Evolutionary conservation across 148 eudicot genomes (phyloP), one percentile per base, ranked within the genome.

Genomic region (Rhododendron molle): DNA sequence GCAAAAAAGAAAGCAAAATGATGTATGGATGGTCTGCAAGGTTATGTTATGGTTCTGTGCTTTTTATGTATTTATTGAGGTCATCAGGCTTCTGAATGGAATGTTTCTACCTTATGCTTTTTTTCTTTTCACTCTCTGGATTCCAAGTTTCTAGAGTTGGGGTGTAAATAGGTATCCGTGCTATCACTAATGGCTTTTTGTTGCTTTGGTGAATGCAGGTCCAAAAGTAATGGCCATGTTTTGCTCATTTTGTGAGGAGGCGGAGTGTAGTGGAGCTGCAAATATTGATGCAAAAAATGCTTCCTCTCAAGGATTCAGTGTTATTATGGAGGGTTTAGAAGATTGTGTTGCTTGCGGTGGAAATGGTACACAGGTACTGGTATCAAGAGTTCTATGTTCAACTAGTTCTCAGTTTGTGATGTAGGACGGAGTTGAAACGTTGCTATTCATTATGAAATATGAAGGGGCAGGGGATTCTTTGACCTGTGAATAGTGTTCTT

Each of bases 281-380:
- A 89, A 67, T 50, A 84, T 43, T 13, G 89, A 78, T 80, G 88
- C 81, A 5, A 87, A 46, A 77, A 83, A 73, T 84, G 83, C 62
- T 87, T 83, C 88, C 60, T 9, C 86, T 78, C 88, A 89, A 88
- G 87, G 74, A 81, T 91, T 84, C 23, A 60, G 89, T 85, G 86
- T 79, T 82, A 88, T 96, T 65, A 89, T 96, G 14, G 92, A 92
- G 36, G 94, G 95, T n/a, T 86, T 96, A 91, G 94, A 92, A 1
- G 90, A 85, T 81, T 96, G 97, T 85, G 76, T 96, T 47, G 90
- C 88, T 89, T 89, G 90, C 83, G 74, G 34, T 81, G 94, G 90
- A 87, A 90, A 83, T 87, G 87, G 90, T 87, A 89, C 84, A 18
- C 86, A 88, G 94, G 97, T 95, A 89, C n/a, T 83, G 26, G 81